phyloP scores from a whole-genome alignment of 345 rosid species.

The Ceriops zippeliana region DNA sequence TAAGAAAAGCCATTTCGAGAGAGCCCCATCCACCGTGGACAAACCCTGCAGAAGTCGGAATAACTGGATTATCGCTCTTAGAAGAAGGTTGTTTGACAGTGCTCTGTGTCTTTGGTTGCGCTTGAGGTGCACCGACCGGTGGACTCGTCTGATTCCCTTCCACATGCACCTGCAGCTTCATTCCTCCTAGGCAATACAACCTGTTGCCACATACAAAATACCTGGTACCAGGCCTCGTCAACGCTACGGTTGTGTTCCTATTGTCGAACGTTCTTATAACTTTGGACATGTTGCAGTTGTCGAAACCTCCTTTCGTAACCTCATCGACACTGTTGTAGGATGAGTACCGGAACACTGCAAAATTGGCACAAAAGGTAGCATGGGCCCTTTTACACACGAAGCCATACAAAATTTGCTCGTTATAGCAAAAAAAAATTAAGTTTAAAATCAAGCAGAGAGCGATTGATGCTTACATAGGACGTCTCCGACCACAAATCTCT shows the following conservation, averaged over 20 bases:
- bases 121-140: constrained; percentile 47
- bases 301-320: constrained; percentile 45
- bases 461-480: constrained; percentile 43
- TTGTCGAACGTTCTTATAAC: constrained; percentile 45
- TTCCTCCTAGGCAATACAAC: constrained; percentile 78
- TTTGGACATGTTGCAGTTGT: constrained; percentile 54
- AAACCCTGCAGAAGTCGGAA: constrained; percentile 41
- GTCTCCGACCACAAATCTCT: constrained; percentile 75
- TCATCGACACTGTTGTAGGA: constrained; percentile 56
- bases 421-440: too few species aligned
- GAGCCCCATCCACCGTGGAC: constrained; percentile 15
- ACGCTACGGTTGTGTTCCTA: constrained; percentile 74
- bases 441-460: not conserved
- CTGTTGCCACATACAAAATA: constrained; percentile 63
- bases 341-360: constrained; percentile 66
- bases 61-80: constrained; percentile 47
- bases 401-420: too few species aligned
- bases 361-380: not conserved
- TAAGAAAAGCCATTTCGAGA: constrained; percentile 17
- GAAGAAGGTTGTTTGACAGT: constrained; percentile 19
- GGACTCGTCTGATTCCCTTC: constrained; percentile 38
- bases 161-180: constrained; percentile 63
- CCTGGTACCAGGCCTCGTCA: constrained; percentile 49
- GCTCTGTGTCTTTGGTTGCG: constrained; percentile 27
- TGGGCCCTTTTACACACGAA: too few species aligned